Base-by-base conservation (phyloP, 1,284 basidiomycete species). In the Puccinia polysora region DNA sequence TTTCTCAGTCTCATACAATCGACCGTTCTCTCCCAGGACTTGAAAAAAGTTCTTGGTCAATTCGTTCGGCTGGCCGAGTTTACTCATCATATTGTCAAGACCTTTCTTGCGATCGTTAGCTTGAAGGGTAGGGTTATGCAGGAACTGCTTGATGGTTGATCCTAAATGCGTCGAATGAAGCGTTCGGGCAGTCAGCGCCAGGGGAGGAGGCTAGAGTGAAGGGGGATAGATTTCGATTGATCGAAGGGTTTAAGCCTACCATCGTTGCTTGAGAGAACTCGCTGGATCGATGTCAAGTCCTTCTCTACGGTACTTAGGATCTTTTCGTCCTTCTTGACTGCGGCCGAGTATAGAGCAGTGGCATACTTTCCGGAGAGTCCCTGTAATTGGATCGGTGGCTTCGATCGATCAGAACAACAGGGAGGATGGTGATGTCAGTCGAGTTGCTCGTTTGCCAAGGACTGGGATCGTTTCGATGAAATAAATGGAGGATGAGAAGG, bases 21-120 rank as follows among this genome's bases (percentile, higher is more conserved):
- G 85, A 75, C 93, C 93, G 82, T 99, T 98, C 82, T 97, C 90
- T 73, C 90, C 89, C 75, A 98, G 86, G 76, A 97, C 88, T 50
- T 81, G 81, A 80, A 99, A 88, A 77, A 99, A 85, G 84, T 97
- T 98, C 85, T 88, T 88, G 79, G 93, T 94, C 80, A 92, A 38
- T 34, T 62, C 58, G 36, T 49, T 71, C 5, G 69, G 58, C 63
- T 59, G 58, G 23, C 69, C 58, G 7, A 71, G 40, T 63, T 71
- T 71, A 15, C 25, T 55, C 34, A 71, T 52, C 58, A 71, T 53
- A 18, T 45, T 28, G 20, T 43, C 50, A 18, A 71, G n/a, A 7
- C 69, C 69, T 28, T 71, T 71, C 50, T 71, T 62, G 25, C 69
- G 69, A 12, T 71, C 58, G 25, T 49, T 49, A 15, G 59, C 43